Percentiles rank a stretch among this genome's conserved stretches.
phyloP scores from a whole-genome alignment of 2,329 filamentous ascomycete species.

The Bipolaris cookei region DNA sequence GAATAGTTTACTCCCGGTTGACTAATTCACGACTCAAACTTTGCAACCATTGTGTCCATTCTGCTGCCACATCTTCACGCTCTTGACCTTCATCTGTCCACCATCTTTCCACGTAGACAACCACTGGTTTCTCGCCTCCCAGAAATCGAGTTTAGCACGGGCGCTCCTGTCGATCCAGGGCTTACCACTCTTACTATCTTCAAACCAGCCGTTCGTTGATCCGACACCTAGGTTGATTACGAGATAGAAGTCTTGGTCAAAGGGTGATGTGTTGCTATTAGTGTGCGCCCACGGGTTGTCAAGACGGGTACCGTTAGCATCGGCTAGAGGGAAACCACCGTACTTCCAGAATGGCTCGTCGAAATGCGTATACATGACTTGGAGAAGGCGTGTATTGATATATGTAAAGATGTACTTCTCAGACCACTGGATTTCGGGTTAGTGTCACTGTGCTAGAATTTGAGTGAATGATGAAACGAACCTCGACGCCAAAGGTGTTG shows the following conservation, averaged over 20 bases:
- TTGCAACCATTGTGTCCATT: conserved; percentile 56
- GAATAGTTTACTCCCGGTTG: no score
- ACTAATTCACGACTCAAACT: conserved; percentile 5
- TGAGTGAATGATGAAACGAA: conserved; percentile 10
- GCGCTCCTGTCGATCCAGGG: conserved; percentile 76
- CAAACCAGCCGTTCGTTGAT: conserved; percentile 82
- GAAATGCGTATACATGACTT: conserved; percentile 80
- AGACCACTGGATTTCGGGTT: conserved; percentile 64
- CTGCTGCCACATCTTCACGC: conserved; percentile 65
- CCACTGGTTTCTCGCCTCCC: conserved; percentile 71
- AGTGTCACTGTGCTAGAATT: neutral
- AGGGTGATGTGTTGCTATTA: conserved; percentile 68
- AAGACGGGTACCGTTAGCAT: conserved; percentile 70
- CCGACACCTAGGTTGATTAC: conserved; percentile 79
- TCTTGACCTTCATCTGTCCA: conserved; percentile 71
- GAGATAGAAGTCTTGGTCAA: conserved; percentile 77
- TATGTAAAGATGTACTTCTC: conserved; percentile 89
- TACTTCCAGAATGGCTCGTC: conserved; percentile 70
- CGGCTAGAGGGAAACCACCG: conserved; percentile 69
- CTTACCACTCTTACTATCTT: conserved; percentile 73
- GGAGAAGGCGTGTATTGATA: conserved; percentile 77
- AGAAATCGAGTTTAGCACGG: conserved; percentile 77
- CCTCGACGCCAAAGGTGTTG: conserved; percentile 79
- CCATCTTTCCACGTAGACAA: conserved; percentile 70
- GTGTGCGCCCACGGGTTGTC: conserved; percentile 69